Evolutionary conservation across 1,284 basidiomycete genomes (phyloP), one percentile per base, ranked within the genome.

Genomic region (Peniophora sp.): DNA sequence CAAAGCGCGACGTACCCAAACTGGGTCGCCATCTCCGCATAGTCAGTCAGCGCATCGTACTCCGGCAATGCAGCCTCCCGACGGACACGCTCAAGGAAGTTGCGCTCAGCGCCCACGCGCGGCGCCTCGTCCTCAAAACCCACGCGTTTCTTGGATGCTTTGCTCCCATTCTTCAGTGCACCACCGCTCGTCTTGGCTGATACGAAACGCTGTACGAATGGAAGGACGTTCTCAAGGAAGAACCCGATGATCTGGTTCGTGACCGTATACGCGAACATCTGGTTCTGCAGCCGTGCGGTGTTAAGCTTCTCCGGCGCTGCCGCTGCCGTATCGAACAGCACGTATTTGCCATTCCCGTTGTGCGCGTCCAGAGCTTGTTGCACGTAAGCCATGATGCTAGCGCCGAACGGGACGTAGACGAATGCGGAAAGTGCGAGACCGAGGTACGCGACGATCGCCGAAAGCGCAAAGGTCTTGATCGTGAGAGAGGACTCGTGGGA

Each of bases 201-300:
- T 3, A 24, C 2, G 24, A 73, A 79, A 27, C 91, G 81, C 54
- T 87, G 66, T 20, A 95, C 63, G 61, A 79, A 95, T 1, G 96
- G 96, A 15, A 98, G 68, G 1, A 85, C 88, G 47, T 95, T 73
- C 64, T 98, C 96, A 49, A 80, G 72, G 64, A 95, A 86, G 0
- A 87, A 85, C 60, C 89, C 85, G 56, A 92, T 70, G 15, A 84
- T 79, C 71, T 98, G 96, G 61, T 91, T 92, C 17, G 96, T 98
- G 2, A 98, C 92, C 34, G 85, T 88, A 64, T 88, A 92, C 12
- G 96, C 94, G 65, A 97, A 97, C 75, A 99, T 87, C 73, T 98
- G 93, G 47, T 88, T 84, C 65, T 88, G 82, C 55, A 99, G 75
- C 49, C 95, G 75, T 63, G 76, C 72, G 54, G 79, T 75, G 58